These are phyloP conservation scores for Aspergillus nomiae DNA, from an alignment of 2,329 filamentous ascomycete species.

Conservation along the genomic window DNA sequence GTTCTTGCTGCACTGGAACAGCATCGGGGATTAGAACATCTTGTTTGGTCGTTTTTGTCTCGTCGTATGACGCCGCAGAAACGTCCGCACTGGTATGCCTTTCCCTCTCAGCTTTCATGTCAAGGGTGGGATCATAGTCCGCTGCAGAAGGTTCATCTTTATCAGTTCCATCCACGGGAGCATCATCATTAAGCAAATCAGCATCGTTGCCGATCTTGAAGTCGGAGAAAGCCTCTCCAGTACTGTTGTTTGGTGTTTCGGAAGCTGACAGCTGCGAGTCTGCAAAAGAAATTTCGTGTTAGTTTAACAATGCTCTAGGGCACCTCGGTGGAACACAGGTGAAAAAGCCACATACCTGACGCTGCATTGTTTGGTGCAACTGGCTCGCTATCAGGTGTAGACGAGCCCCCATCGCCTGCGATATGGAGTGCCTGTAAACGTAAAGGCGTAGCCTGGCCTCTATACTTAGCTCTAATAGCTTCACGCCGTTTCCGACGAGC, in stretches of 20 bases:
- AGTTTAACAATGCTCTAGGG: background rate
- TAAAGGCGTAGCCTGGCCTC: slow-evolving; percentile 68
- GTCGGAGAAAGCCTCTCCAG: slow-evolving; percentile 57
- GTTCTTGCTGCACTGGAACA: slow-evolving; percentile 37
- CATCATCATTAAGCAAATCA: slow-evolving; percentile 62
- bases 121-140: slow-evolving; percentile 85
- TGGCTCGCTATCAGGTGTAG: slow-evolving; percentile 53
- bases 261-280: slow-evolving; percentile 46
- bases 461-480: slow-evolving; percentile 81
- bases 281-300: slow-evolving; percentile 12
- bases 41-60: slow-evolving; percentile 57
- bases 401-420: slow-evolving; percentile 58
- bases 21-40: slow-evolving; percentile 52
- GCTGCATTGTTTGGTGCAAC: slow-evolving; percentile 36
- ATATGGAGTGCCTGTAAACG: slow-evolving; percentile 73
- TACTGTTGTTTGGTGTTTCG: slow-evolving; percentile 51
- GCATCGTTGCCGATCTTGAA: slow-evolving; percentile 68
- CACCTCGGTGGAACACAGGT: background rate
- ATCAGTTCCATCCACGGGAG: slow-evolving; percentile 47
- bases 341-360: slow-evolving; percentile 39
- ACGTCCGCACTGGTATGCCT: slow-evolving; percentile 63
- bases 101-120: slow-evolving; percentile 81
- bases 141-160: slow-evolving; percentile 84
- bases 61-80: slow-evolving; percentile 59
- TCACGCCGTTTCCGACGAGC: slow-evolving; percentile 81